Evolutionary conservation across 2,329 filamentous ascomycete species (phyloP), one percentile per base, ranked within the genome.

Genomic region (Sclerotinia spermophila): DNA sequence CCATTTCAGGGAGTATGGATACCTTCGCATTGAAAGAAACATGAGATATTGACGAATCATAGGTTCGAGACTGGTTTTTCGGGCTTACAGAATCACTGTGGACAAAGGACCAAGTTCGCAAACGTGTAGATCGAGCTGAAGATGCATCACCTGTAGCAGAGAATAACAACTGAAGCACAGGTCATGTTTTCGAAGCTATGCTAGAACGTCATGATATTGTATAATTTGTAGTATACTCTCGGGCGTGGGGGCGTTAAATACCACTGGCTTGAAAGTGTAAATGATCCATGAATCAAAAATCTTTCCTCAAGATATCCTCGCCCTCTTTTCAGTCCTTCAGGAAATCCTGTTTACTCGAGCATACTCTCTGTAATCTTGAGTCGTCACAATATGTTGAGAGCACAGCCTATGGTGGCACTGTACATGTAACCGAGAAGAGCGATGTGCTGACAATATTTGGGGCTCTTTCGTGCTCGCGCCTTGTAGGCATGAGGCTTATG

Each of bases 1-100:
- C 85, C 85, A 3, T 87, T 88, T 73, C 80, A 85, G 73, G 82
- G 80, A 48, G 85, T 87, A 82, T 74, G 84, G 30, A 65, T n/a
- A n/a, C 35, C 40, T 53, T n/a, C 13, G 24, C 35, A 40, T 42
- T 40, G 35, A 35, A 30, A 11, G 40, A 8, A 5, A 35, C 4
- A n/a, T 17, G 7, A 30, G n/a, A 67, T 48, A 35, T 72, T 77
- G 53, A 77, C 70, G 10, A 15, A 8, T 67, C 62, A 24, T 67
- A 85, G 83, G 61, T 83, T 61, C 81, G 83, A 35, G 76, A 77
- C 40, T 79, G 74, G 72, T 81, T 84, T 72, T 83, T 81, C 78
- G 77, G 77, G 11, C 75, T 80, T 68, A 75, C 82, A 5, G 80
- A 76, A 53, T 78, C 79, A 13, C 74, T 79, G 33, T 79, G 76